phyloP scores from a whole-genome alignment of 2,329 filamentous ascomycete species.

The Fonsecaea erecta region DNA sequence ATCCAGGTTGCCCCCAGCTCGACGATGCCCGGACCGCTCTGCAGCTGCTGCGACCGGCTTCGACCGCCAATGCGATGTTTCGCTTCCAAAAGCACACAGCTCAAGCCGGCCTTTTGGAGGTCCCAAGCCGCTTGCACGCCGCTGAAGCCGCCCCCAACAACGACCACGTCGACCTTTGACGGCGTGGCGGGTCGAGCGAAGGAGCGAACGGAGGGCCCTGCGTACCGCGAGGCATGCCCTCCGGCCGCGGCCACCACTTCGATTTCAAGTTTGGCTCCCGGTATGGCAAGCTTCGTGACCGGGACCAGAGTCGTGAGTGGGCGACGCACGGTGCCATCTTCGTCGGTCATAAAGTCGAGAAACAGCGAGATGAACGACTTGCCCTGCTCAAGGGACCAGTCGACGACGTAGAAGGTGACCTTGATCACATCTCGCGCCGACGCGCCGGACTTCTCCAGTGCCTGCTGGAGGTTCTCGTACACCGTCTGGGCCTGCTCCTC shows the following conservation, averaged over 20 bases:
- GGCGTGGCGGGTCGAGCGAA: constrained; percentile 19
- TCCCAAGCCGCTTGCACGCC: constrained; percentile 46
- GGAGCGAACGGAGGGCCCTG: not conserved
- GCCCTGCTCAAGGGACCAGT: constrained; percentile 38
- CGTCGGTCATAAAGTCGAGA: constrained; percentile 22
- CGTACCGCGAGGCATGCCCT: constrained; percentile 19
- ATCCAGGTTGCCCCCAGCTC: constrained; percentile 66
- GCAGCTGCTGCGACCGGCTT: constrained; percentile 48
- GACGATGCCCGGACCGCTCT: constrained; percentile 42
- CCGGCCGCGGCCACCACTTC: constrained; percentile 46
- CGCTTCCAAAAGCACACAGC: constrained; percentile 54
- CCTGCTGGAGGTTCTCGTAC: constrained; percentile 45
- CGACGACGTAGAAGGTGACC: constrained; percentile 49
- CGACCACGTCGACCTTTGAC: constrained; percentile 40
- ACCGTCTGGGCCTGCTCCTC: constrained; percentile 49
- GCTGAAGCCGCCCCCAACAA: constrained; percentile 54
- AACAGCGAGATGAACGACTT: constrained; percentile 44
- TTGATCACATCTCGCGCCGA: constrained; percentile 47
- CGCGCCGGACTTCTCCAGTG: constrained; percentile 45
- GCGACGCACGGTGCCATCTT: constrained; percentile 45
- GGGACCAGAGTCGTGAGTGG: constrained; percentile 51
- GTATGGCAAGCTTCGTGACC: constrained; percentile 47
- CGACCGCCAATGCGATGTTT: constrained; percentile 58
- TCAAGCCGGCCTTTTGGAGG: constrained; percentile 45
- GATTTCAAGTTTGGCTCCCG: constrained; percentile 50